These are phyloP conservation scores for Rutstroemia sp. DNA, from an alignment of 2,329 filamentous ascomycete species.

Conservation along the genomic window DNA sequence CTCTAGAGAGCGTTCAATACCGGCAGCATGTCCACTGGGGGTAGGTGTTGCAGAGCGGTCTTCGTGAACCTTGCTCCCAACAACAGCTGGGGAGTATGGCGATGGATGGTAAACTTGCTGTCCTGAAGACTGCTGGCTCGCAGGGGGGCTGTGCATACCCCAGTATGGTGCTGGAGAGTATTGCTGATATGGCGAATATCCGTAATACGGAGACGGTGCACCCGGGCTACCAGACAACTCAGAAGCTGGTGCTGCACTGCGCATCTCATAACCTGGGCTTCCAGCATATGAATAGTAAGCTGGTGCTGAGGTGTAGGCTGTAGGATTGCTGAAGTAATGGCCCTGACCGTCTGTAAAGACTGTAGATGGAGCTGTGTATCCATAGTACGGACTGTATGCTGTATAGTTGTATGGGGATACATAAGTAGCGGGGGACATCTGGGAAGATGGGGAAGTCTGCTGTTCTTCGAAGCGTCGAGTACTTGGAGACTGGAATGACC, in stretches of 20 bases:
- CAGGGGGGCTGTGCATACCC: constrained; percentile 9
- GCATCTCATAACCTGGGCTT: constrained; percentile 11
- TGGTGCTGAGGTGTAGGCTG: constrained; percentile 10
- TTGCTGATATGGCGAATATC: constrained; percentile 14
- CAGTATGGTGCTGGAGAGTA: constrained; percentile 13
- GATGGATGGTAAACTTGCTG: constrained; percentile 5
- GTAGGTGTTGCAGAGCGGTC: constrained; percentile 24
- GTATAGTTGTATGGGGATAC: constrained; percentile 12
- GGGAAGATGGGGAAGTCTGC: constrained; percentile 11
- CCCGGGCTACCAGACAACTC: constrained; percentile 12
- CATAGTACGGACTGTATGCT: constrained; percentile 11
- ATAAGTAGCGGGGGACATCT: constrained; percentile 14
- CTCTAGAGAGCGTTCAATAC: constrained; percentile 12
- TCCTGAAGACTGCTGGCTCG: constrained; percentile 6
- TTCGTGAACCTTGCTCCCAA: constrained; percentile 11
- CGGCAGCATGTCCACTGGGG: constrained; percentile 15
- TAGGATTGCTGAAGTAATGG: constrained; percentile 15
- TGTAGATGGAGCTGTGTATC: constrained; percentile 4
- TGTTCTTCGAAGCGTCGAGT: constrained; percentile 9
- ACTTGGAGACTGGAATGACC: constrained; percentile 14
- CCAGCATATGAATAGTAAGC: constrained; percentile 15
- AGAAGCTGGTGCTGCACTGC: constrained; percentile 1
- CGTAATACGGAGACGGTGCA: constrained; percentile 12
- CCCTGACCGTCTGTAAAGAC: constrained; percentile 16
- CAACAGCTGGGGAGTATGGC: constrained; percentile 7